Evolutionary conservation across 306 rosid genomes (phyloP).

Genomic region (Malus orientalis): DNA sequence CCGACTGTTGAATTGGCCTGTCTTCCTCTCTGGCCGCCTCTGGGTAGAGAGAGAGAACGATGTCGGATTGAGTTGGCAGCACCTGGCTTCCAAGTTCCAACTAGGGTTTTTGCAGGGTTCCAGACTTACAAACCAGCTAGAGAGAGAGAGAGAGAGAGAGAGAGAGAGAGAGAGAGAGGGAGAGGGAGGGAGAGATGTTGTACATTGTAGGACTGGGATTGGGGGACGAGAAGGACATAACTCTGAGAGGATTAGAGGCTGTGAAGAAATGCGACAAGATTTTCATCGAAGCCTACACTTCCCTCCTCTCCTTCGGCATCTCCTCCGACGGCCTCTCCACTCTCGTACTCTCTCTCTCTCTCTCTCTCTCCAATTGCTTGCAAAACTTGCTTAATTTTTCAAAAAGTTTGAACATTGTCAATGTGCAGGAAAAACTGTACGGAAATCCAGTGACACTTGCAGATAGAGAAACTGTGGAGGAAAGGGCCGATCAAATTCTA

Average conservation of each 20-base stretch:
- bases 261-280: conserved; percentile 51
- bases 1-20: no score
- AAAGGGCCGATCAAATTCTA: conserved; percentile 43
- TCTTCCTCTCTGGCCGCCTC: background rate
- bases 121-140: background rate
- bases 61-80: background rate
- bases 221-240: conserved; percentile 80
- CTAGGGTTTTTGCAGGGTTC: conserved; percentile 14
- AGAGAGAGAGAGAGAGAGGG: no score
- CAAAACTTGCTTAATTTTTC: background rate
- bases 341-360: conserved; percentile 23
- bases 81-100: background rate
- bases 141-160: no score
- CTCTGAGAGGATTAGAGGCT: conserved; percentile 80
- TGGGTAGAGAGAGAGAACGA: background rate
- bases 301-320: conserved; percentile 87
- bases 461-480: conserved; percentile 91
- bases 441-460: conserved; percentile 66
- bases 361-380: background rate
- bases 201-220: conserved; percentile 81
- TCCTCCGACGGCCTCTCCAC: conserved; percentile 62
- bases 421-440: conserved; percentile 56
- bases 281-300: conserved; percentile 85
- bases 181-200: conserved; percentile 29
- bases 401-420: background rate